These are phyloP conservation scores for Tremella fuciformis DNA, from an alignment of 768 basidiomycete species.

Conservation along the genomic window DNA sequence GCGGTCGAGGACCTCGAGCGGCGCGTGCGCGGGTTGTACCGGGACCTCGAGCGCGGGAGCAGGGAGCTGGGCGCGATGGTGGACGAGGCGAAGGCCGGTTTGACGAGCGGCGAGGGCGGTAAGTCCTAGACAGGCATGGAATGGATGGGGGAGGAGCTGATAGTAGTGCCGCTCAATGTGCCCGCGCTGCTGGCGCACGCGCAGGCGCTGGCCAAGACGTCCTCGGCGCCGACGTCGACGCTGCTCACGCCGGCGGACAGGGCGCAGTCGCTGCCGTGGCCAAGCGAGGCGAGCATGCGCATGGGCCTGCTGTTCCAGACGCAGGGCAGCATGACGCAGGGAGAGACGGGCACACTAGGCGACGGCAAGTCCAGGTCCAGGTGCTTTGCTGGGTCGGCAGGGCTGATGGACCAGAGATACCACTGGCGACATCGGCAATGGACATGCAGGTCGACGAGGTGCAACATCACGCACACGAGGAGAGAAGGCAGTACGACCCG, in stretches of 20 bases:
- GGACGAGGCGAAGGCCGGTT: constrained; percentile 14
- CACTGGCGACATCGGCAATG: no score
- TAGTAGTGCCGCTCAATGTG: constrained; percentile 17
- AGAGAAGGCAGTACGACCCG: constrained; percentile 30
- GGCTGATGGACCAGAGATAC: background rate
- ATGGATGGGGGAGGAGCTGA: no score
- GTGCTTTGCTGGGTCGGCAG: background rate
- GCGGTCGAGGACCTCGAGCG: constrained; percentile 30
- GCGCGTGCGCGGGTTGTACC: constrained; percentile 22
- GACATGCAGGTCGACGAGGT: constrained; percentile 3
- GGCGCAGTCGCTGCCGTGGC: constrained; percentile 38
- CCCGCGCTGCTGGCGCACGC: constrained; percentile 29
- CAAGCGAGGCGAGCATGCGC: constrained; percentile 40
- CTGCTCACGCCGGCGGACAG: constrained; percentile 28
- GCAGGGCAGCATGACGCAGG: constrained; percentile 42
- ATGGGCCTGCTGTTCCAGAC: constrained; percentile 37
- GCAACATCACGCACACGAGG: constrained; percentile 22
- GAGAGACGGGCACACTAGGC: constrained; percentile 29
- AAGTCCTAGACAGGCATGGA: no score
- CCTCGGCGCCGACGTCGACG: constrained; percentile 37
- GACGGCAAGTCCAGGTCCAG: constrained; percentile 28
- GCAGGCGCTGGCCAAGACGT: constrained; percentile 27
- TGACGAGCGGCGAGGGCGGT: background rate
- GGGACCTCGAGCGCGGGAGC: constrained; percentile 23
- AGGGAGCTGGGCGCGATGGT: constrained; percentile 36